phyloP scores from a whole-genome alignment of 1,284 basidiomycete species.

The Serendipita sp. region DNA sequence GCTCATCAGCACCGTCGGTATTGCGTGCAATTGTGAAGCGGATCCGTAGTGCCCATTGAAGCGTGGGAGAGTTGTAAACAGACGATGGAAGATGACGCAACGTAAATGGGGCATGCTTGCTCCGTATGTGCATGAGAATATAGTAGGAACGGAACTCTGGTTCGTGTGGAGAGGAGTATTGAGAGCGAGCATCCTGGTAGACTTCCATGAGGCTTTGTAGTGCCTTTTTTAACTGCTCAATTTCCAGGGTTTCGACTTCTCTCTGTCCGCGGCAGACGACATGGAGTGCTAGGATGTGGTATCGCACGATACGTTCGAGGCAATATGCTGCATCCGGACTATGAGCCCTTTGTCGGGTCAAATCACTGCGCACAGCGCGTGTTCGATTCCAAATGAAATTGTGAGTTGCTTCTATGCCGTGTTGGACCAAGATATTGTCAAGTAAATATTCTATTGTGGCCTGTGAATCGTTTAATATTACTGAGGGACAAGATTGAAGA shows the following conservation, averaged over 20 bases:
- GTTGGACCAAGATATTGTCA: slow-evolving; percentile 56
- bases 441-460: slow-evolving; percentile 88
- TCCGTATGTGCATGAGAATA: slow-evolving; percentile 74
- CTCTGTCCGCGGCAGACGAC: slow-evolving; percentile 32
- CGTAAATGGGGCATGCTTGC: not conserved
- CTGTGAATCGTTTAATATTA: slow-evolving; percentile 25
- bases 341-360: slow-evolving; percentile 81
- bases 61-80: not conserved
- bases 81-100: not conserved
- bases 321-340: slow-evolving; percentile 74
- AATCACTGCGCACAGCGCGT: slow-evolving; percentile 82
- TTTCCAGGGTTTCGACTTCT: slow-evolving; percentile 40
- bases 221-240: slow-evolving; percentile 83
- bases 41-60: not conserved
- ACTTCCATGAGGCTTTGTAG: slow-evolving; percentile 85
- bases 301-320: slow-evolving; percentile 86
- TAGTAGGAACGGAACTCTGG: slow-evolving; percentile 95
- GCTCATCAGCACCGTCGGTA: slow-evolving; percentile 1
- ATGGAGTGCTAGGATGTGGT: slow-evolving; percentile 82
- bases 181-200: slow-evolving; percentile 56
- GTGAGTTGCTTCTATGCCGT: slow-evolving; percentile 58
- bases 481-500: not conserved
- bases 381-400: slow-evolving; percentile 88
- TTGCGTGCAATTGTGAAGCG: slow-evolving; percentile 1
- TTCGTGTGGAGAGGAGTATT: slow-evolving; percentile 67